A percentile compares a stretch with the other conserved stretches of the same genome.
Evolutionary conservation across 179 eudicot genomes (phyloP).

Genomic region (Beta corolliflora): DNA sequence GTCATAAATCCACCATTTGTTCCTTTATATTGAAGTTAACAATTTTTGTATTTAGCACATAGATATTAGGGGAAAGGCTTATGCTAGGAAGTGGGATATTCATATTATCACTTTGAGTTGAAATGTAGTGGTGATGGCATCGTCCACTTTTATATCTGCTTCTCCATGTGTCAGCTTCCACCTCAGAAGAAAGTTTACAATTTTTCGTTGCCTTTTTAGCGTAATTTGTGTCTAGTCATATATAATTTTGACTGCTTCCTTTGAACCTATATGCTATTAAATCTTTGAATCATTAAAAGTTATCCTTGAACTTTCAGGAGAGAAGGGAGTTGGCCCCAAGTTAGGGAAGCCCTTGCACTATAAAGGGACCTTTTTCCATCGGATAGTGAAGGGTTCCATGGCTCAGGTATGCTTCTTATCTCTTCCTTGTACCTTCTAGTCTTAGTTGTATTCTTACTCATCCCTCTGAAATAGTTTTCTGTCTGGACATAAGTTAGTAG

Average conservation of each 20-base stretch:
- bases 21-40: not conserved
- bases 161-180: not conserved
- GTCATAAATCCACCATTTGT: not conserved
- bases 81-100: not conserved
- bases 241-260: not conserved
- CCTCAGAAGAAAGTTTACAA: not conserved
- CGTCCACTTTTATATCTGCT: not conserved
- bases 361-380: conserved; percentile 95
- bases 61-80: too few relatives aligned
- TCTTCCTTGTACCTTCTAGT: not conserved
- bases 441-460: not conserved
- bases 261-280: not conserved
- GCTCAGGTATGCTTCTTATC: conserved; percentile 68
- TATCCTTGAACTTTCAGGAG: conserved; percentile 49
- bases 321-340: conserved; percentile 77
- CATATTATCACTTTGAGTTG: not conserved
- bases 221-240: not conserved
- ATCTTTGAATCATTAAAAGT: conserved; percentile 3
- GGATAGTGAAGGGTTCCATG: conserved; percentile 66
- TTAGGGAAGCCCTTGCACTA: conserved; percentile 83
- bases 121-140: conserved; percentile 7
- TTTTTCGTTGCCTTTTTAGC: not conserved
- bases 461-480: conserved; percentile 28
- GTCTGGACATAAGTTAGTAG: conserved; percentile 43
- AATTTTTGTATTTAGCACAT: not conserved